Evolutionary conservation across 495 filamentous ascomycete genomes (phyloP), one percentile per base, ranked within the genome.

Genomic region (Mytilinidion resinicola): DNA sequence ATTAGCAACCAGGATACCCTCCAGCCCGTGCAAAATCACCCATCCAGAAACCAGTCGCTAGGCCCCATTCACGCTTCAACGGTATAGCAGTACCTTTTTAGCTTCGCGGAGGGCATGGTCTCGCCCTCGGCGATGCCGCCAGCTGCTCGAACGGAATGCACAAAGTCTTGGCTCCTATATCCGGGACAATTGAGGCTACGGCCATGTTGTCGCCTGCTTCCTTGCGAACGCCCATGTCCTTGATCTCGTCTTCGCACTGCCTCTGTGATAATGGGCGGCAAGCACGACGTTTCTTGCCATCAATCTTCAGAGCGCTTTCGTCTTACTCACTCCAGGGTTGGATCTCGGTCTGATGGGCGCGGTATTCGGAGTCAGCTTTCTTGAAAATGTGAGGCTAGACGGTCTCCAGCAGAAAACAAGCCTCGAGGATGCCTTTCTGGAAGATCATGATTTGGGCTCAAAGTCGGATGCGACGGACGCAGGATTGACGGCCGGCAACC

Each of bases 71-170:
- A n/a, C n/a, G n/a, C n/a, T n/a, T n/a, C n/a, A n/a, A n/a, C n/a
- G n/a, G n/a, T n/a, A n/a, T n/a, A n/a, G n/a, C n/a, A n/a, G n/a
- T n/a, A n/a, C n/a, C n/a, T n/a, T n/a, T n/a, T n/a, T n/a, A n/a
- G n/a, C n/a, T n/a, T n/a, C n/a, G n/a, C 95, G 60, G 85, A 75
- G 71, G 95, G 97, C 74, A 90, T 91, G 51, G 90, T 96, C 71
- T 87, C 84, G 33, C 89, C 91, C 60, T 82, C 75, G 56, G 82
- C 75, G 56, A 96, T 73, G 37, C 85, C 63, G 86, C 84, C 37
- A 91, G 90, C 79, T 97, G 93, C 62, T 97, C 89, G 68, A 96
- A 96, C 19, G 95, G 93, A 78, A 98, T 96, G 72, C 93, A 98
- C 66, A 98, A 78, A 59, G 84, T 88, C 83, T 98, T 98, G 67